Base-by-base conservation (phyloP, 768 basidiomycete species). In the Mycena amicta region DNA sequence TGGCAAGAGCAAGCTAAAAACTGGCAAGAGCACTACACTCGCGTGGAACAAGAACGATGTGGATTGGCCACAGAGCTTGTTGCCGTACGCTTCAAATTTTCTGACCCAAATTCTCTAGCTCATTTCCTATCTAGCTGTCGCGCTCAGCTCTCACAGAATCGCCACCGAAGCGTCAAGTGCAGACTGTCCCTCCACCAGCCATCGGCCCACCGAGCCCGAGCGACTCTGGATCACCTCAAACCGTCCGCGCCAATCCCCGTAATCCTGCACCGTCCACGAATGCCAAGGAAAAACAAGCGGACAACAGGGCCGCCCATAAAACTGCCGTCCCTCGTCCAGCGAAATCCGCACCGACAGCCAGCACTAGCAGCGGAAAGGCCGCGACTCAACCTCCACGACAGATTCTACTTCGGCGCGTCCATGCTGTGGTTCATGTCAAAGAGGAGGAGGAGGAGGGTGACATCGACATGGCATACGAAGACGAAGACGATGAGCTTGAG, bases 21-120 rank as follows among this genome's bases (percentile, higher is more conserved):
- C 64, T 92, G 90, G 90, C 90, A 91, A 69, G 89, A 89, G 22
- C 88, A 90, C 64, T 91, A 89, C 69, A 74, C 86, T 33, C 83
- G 88, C 16, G 87, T 89, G 45, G 89, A 92, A 60, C 78, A 86
- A 55, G 88, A 90, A 56, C 80, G 88, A 55, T 81, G 79, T 28
- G 77, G 78, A 4, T 78, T 90, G 13, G 75, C 83, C 6, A 78
- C 80, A 4, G 86, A 88, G 53, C 77, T 89, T 2, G 68, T 86
- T 8, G 70, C 80, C 4, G 83, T 84, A 52, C 77, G 76, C 41
- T 68, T 79, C 26, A 74, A 75, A 15, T 41, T 40, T 41, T 22
- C n/a, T 28, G 52, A 30, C 28, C 41, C 46, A 45, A 37, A 30
- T 54, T 40, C 25, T 15, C 52, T 29, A 41, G 45, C 41, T 41